These are phyloP conservation scores for Arxiozyma slooffiae DNA, from an alignment of 1,139 yeast species.

Conservation along the genomic window DNA sequence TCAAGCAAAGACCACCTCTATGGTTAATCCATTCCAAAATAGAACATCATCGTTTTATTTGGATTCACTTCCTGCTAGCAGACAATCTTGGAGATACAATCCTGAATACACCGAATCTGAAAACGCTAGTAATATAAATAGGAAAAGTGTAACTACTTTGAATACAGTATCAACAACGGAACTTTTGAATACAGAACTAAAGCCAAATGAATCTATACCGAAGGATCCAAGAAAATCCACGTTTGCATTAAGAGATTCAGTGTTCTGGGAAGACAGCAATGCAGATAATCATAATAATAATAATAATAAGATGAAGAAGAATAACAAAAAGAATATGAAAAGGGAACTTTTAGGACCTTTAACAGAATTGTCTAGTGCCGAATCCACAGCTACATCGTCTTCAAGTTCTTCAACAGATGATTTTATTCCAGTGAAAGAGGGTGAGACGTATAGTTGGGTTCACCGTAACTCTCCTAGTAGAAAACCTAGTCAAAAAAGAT, in stretches of 20 bases:
- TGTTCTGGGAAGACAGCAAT: constrained; percentile 15
- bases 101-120: constrained; percentile 21
- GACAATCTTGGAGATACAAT: constrained; percentile 68
- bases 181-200: constrained; percentile 67
- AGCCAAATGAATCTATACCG: constrained; percentile 43
- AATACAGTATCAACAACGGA: constrained; percentile 86
- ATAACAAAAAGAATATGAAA: constrained; percentile 6
- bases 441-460: constrained; percentile 24
- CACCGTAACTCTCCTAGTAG: constrained; percentile 19
- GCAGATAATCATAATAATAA: constrained; percentile 5
- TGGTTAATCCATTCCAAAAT: constrained; percentile 11
- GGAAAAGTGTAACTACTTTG: constrained; percentile 59
- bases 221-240: constrained; percentile 36
- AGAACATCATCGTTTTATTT: constrained; percentile 26
- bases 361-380: not conserved
- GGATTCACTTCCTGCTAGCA: constrained; percentile 30
- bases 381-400: constrained; percentile 8
- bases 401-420: constrained; percentile 25
- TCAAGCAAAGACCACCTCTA: constrained; percentile 18
- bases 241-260: constrained; percentile 37
- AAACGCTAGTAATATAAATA: constrained; percentile 11
- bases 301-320: constrained; percentile 6
- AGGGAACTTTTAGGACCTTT: constrained; percentile 1
- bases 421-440: constrained; percentile 24
- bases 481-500: constrained; percentile 23